Percentiles rank a stretch among this genome's conserved stretches.
phyloP scores from a whole-genome alignment of 2,329 filamentous ascomycete species.

The Ilyonectria mors-panacis region DNA sequence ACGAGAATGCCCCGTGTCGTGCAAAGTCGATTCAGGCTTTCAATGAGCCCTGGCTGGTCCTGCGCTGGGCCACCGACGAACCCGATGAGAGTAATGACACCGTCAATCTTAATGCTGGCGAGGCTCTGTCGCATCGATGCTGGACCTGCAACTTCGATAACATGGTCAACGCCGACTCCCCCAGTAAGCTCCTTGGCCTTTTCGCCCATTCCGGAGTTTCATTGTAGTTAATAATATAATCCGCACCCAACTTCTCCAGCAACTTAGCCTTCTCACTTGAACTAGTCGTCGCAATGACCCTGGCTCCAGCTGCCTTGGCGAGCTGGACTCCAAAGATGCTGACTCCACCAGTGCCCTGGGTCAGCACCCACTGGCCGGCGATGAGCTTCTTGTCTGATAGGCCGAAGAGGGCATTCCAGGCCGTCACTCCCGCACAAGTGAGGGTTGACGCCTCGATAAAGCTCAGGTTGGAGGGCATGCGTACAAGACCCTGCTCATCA shows the following conservation, averaged over 20 bases:
- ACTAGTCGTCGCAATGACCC: conserved; percentile 64
- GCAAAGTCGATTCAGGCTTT: conserved; percentile 51
- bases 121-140: conserved; percentile 62
- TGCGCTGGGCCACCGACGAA: conserved; percentile 50
- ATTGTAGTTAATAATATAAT: conserved; percentile 66
- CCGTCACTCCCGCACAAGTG: conserved; percentile 73
- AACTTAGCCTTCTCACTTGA: conserved; percentile 60
- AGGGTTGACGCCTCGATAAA: conserved; percentile 70
- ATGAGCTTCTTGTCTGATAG: conserved; percentile 61
- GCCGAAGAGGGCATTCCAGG: conserved; percentile 77
- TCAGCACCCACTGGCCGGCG: conserved; percentile 72
- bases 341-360: conserved; percentile 79
- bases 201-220: conserved; percentile 61
- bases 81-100: conserved; percentile 60
- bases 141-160: conserved; percentile 65
- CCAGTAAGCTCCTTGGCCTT: conserved; percentile 59
- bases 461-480: conserved; percentile 69
- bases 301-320: conserved; percentile 64
- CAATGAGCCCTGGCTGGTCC: conserved; percentile 52
- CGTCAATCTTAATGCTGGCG: conserved; percentile 60
- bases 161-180: conserved; percentile 63
- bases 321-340: conserved; percentile 76
- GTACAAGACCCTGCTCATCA: conserved; percentile 77
- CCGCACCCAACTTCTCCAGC: conserved; percentile 63
- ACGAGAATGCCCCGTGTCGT: conserved; percentile 63